Evolutionary conservation across 768 basidiomycete species (phyloP).

Genomic region (Kwoniella dendrophila): DNA sequence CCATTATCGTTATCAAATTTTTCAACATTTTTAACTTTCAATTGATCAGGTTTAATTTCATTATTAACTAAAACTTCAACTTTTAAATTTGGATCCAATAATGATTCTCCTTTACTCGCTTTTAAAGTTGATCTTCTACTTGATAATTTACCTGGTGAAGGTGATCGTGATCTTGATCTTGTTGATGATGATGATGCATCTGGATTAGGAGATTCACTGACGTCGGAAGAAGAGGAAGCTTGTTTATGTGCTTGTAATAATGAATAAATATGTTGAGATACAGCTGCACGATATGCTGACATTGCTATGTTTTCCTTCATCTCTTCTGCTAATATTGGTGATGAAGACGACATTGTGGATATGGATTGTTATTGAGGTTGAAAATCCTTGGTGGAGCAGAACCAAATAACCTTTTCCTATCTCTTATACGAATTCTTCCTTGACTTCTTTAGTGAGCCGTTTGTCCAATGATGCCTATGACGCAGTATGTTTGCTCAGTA

Average conservation of each 20-base stretch:
- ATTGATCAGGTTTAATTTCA: background rate
- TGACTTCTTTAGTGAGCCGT: no score
- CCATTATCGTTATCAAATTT: background rate
- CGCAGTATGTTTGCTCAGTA: no score
- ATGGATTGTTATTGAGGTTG: background rate
- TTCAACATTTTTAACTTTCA: background rate
- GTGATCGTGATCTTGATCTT: background rate
- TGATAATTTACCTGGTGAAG: background rate
- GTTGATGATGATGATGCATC: background rate
- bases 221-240: no score
- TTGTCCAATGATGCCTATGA: no score
- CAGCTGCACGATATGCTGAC: background rate
- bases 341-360: background rate
- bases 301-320: background rate
- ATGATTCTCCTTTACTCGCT: background rate
- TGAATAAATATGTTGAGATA: background rate
- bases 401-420: no score
- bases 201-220: background rate
- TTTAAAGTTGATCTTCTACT: background rate
- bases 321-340: background rate
- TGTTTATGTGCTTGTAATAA: background rate
- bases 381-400: no score
- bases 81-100: background rate
- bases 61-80: background rate
- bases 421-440: no score